These are phyloP conservation scores for Ganoderma sp. DNA, from an alignment of 1,284 basidiomycete species.

Conservation along the genomic window DNA sequence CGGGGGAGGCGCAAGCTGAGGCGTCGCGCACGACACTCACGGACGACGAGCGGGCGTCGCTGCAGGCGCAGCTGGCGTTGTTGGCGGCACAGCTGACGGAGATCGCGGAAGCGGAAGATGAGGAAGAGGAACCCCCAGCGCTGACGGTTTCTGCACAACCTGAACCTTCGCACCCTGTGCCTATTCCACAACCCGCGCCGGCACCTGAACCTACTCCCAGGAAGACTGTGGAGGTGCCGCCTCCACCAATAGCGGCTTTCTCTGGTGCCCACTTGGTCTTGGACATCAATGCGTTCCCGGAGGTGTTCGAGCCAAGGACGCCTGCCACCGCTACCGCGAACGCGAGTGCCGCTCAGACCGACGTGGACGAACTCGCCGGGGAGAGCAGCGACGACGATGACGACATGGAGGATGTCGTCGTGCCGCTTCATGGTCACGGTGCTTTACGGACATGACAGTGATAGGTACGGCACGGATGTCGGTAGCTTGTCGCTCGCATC, in stretches of 20 bases:
- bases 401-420: constrained; percentile 32
- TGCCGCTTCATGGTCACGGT: constrained; percentile 19
- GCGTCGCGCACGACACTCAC: constrained; percentile 35
- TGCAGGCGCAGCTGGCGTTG: constrained; percentile 68
- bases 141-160: neutral
- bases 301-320: constrained; percentile 18
- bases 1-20: constrained; percentile 19
- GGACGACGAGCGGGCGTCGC: constrained; percentile 57
- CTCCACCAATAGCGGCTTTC: constrained; percentile 27
- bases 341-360: constrained; percentile 28
- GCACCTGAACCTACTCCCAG: constrained; percentile 3
- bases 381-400: constrained; percentile 27
- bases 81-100: constrained; percentile 68
- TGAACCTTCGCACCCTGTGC: neutral
- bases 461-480: neutral
- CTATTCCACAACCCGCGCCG: neutral
- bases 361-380: constrained; percentile 22
- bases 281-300: constrained; percentile 30
- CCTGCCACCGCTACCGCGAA: constrained; percentile 7
- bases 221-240: constrained; percentile 13
- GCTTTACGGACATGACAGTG: constrained; percentile 28
- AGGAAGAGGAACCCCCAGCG: constrained; percentile 28
- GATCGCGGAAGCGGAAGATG: constrained; percentile 51
- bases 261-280: constrained; percentile 24
- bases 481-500: constrained; percentile 3